Percentiles rank a stretch among this genome's conserved stretches.
Evolutionary conservation across 1,284 basidiomycete genomes (phyloP).

Genomic region (Cutaneotrichosporon sp.): DNA sequence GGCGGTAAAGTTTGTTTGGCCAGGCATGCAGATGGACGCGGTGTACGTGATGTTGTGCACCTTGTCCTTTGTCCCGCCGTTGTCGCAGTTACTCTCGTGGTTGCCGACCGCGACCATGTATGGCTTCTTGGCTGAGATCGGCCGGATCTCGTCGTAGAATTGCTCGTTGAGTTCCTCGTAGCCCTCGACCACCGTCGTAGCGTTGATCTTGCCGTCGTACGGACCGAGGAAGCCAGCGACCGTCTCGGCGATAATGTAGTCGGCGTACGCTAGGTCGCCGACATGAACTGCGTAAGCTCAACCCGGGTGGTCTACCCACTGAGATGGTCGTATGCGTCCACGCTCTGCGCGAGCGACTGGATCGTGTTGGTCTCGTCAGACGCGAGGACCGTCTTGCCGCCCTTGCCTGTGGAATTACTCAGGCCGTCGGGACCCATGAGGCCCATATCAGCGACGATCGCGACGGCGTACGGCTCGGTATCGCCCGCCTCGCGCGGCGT

Average conservation of each 20-base stretch:
- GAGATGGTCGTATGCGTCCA: constrained; percentile 26
- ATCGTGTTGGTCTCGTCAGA: constrained; percentile 36
- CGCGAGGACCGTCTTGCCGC: constrained; percentile 15
- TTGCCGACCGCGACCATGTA: constrained; percentile 35
- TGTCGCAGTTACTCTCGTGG: constrained; percentile 30
- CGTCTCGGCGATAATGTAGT: constrained; percentile 29
- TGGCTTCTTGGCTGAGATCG: constrained; percentile 24
- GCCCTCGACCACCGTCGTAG: constrained; percentile 16
- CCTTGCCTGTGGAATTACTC: constrained; percentile 23
- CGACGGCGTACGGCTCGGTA: constrained; percentile 20
- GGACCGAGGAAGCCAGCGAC: constrained; percentile 27
- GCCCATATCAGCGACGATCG: constrained; percentile 31
- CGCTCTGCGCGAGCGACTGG: constrained; percentile 24
- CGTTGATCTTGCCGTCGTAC: constrained; percentile 6
- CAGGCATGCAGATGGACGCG: constrained; percentile 24
- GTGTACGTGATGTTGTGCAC: constrained; percentile 30
- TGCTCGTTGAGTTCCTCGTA: constrained; percentile 36
- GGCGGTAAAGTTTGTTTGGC: constrained; percentile 29
- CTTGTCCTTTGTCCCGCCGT: constrained; percentile 22
- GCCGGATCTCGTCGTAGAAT: constrained; percentile 36
- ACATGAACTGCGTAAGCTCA: constrained; percentile 11
- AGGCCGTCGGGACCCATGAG: constrained; percentile 37
- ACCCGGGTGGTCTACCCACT: background rate
- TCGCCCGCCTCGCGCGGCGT: constrained; percentile 22
- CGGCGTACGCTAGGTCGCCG: constrained; percentile 34